These are phyloP conservation scores for Yamadazyma insecticola DNA, from an alignment of 805 yeast species.

Conservation along the genomic window DNA sequence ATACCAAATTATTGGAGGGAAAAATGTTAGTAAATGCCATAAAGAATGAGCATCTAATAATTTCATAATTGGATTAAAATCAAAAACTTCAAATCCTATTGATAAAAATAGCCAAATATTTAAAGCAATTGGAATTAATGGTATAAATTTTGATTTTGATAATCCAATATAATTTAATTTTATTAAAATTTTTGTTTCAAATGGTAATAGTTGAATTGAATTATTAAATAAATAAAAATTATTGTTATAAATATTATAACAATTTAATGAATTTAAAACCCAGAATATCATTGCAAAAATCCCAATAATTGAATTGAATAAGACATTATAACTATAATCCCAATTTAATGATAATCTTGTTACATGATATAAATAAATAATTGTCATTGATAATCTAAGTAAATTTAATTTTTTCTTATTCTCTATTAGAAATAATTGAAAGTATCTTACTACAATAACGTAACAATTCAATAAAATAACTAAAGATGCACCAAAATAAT, in stretches of 20 bases:
- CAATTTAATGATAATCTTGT: conserved; percentile 23
- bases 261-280: conserved; percentile 26
- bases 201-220: conserved; percentile 35
- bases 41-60: conserved; percentile 78
- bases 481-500: conserved; percentile 39
- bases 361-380: conserved; percentile 23
- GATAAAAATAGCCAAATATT: conserved; percentile 29
- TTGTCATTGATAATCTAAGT: conserved; percentile 15
- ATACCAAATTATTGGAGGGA: conserved; percentile 77
- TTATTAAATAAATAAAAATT: conserved; percentile 23
- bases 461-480: conserved; percentile 33
- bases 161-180: conserved; percentile 23
- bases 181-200: conserved; percentile 30
- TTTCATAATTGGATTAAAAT: conserved; percentile 28
- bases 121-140: conserved; percentile 30
- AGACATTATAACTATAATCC: conserved; percentile 37
- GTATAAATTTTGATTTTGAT: conserved; percentile 24
- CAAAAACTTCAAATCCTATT: conserved; percentile 30
- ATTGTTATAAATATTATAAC: conserved; percentile 11
- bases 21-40: conserved; percentile 87
- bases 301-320: conserved; percentile 29
- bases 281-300: conserved; percentile 25
- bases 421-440: conserved; percentile 24
- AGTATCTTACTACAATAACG: conserved; percentile 28
- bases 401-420: conserved; percentile 10